Conservation (phyloP, 2,329 filamentous ascomycete species). For the Gaeumannomyces sp. region DNA sequence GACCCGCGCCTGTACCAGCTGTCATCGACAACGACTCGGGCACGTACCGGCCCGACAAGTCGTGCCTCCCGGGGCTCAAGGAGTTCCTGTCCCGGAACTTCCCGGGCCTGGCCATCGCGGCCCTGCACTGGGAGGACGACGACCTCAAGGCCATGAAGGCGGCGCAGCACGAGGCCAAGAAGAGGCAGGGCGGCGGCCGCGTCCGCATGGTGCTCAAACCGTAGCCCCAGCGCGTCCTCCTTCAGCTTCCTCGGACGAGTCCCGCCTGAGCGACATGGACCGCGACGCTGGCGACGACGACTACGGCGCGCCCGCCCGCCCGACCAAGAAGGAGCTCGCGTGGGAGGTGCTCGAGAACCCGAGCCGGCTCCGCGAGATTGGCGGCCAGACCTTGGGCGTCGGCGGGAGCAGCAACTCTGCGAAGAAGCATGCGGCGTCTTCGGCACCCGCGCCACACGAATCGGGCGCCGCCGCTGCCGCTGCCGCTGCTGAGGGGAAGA, state of each 20-base stretch:
- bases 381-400: background rate
- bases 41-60: constrained; percentile 82
- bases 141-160: constrained; percentile 69
- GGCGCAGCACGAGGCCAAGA: constrained; percentile 68
- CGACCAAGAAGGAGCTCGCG: constrained; percentile 47
- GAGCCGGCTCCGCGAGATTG: constrained; percentile 31
- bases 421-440: too few species aligned
- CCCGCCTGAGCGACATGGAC: constrained; percentile 40
- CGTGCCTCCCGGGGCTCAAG: constrained; percentile 65
- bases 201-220: constrained; percentile 52
- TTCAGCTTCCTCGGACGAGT: constrained; percentile 49
- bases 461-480: too few species aligned
- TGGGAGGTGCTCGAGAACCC: constrained; percentile 47
- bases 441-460: too few species aligned
- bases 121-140: constrained; percentile 73
- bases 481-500: too few species aligned
- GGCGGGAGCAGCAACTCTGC: too few species aligned
- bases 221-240: constrained; percentile 40
- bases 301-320: constrained; percentile 4
- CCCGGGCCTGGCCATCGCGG: constrained; percentile 67
- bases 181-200: constrained; percentile 44
- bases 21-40: constrained; percentile 94
- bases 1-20: constrained; percentile 67
- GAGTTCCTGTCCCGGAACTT: constrained; percentile 67
- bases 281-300: constrained; percentile 20